phyloP scores from a whole-genome alignment of 345 rosid species.

The Cochlearia excelsa region DNA sequence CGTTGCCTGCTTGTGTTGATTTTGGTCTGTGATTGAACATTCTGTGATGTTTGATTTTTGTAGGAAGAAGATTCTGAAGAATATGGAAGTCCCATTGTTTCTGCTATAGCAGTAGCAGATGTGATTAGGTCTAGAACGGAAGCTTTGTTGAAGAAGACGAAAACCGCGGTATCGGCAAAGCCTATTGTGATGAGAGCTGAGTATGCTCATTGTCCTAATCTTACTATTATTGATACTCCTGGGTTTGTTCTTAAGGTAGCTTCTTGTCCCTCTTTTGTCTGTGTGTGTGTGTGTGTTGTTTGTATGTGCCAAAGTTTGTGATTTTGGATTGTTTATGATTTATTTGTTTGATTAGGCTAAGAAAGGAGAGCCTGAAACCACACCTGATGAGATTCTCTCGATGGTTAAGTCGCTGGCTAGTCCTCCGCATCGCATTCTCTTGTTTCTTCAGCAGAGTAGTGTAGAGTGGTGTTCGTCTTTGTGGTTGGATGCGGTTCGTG shows the following conservation, averaged over 20 bases:
- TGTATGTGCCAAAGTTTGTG: not conserved
- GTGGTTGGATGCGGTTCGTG: constrained; percentile 90
- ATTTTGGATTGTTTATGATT: constrained; percentile 1
- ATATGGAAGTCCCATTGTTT: constrained; percentile 73
- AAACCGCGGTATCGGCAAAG: constrained; percentile 84
- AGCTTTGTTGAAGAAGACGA: constrained; percentile 59
- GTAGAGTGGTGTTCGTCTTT: constrained; percentile 98
- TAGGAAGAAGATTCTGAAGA: constrained; percentile 95
- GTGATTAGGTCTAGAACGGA: constrained; percentile 79
- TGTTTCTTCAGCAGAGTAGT: constrained; percentile 96
- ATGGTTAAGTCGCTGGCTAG: constrained; percentile 92
- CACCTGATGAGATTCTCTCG: constrained; percentile 85
- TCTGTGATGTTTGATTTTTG: constrained; percentile 1
- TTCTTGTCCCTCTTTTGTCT: not conserved
- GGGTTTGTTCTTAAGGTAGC: constrained; percentile 93
- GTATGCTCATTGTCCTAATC: constrained; percentile 93
- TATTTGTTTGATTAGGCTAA: constrained; percentile 52
- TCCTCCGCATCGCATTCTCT: constrained; percentile 89
- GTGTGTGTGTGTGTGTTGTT: not conserved
- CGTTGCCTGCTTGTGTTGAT: not conserved
- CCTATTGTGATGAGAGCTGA: constrained; percentile 98
- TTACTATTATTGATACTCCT: constrained; percentile 93
- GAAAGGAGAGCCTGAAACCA: constrained; percentile 95
- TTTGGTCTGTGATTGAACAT: not conserved
- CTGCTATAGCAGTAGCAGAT: constrained; percentile 69